Evolutionary conservation across 2,329 filamentous ascomycete genomes (phyloP), one percentile per base, ranked within the genome.

Genomic region (Pseudogymnoascus pannorum): DNA sequence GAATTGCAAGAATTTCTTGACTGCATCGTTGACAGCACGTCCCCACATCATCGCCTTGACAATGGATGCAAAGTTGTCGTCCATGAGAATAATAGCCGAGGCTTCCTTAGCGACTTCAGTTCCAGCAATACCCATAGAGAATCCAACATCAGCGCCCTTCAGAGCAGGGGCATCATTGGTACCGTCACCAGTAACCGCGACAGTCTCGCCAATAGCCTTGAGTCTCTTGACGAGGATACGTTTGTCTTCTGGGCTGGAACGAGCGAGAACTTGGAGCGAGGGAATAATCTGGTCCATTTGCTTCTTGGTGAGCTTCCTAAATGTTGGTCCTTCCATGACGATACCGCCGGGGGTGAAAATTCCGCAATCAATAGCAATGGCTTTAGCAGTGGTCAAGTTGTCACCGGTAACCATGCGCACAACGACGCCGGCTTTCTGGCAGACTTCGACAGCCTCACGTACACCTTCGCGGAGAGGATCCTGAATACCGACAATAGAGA

Each of bases 371-470:
- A 77, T 79, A 1, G 88, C 87, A 66, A 92, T 92, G 2, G 88
- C 88, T 58, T 83, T 83, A 7, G 87, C 88, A 20, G 88, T 92
- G 18, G 85, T 78, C 64, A 89, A 76, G 68, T 90, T 90, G 72
- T 90, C 87, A 66, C 85, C 87, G 22, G 87, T 89, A 58, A 89
- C 87, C 86, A 89, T 89, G 67, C 87, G 86, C 57, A 89, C 86
- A 61, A 84, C 79, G 14, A 91, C 87, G 60, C 87, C 87, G 16
- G 88, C 88, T 24, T 78, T 79, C 66, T 86, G 82, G 64, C 87
- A 89, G 69, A 83, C 83, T 62, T 78, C 76, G 60, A 91, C 88
- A 48, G 88, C 87, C 57, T 84, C 80, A 12, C 83, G 79, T 20
- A 91, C 88, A 66, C 87, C 86, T 5, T 81, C 79, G 61, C 88